Conservation (phyloP, 441 rosid genomes). For the Flueggea neowawraea region DNA sequence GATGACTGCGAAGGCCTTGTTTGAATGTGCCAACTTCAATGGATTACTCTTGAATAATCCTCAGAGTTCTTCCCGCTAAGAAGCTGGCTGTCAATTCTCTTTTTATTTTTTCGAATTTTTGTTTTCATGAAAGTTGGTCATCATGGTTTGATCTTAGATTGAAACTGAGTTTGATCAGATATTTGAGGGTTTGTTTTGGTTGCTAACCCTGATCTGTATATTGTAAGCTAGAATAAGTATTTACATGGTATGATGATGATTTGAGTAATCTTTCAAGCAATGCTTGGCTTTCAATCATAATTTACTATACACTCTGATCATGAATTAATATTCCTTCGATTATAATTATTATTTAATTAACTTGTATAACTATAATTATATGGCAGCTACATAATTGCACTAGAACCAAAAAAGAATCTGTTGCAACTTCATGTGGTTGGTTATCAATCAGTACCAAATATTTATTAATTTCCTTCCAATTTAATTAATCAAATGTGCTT, state of each 20-base stretch:
- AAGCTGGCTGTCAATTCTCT: background rate
- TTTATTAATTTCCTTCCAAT: constrained; percentile 2
- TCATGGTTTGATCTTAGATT: constrained; percentile 34
- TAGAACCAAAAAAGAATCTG: constrained; percentile 12
- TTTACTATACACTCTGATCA: no score
- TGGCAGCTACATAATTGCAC: no score
- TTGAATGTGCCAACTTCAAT: constrained; percentile 46
- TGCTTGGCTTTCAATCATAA: no score
- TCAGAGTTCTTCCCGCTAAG: constrained; percentile 23
- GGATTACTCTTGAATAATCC: constrained; percentile 22
- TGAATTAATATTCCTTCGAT: no score
- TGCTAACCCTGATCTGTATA: constrained; percentile 30
- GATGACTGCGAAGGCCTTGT: constrained; percentile 86
- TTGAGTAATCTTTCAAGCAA: background rate
- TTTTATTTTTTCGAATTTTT: background rate
- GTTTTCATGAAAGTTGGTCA: constrained; percentile 9
- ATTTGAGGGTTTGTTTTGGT: constrained; percentile 21
- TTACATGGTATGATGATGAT: constrained; percentile 28
- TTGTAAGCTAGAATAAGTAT: constrained; percentile 17
- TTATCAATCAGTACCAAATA: background rate
- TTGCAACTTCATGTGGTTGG: constrained; percentile 5
- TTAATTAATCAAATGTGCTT: background rate
- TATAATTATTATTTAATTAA: no score
- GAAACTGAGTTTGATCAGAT: constrained; percentile 30
- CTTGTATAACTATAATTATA: no score